A percentile compares a stretch with the other conserved stretches of the same genome.
These are phyloP conservation scores for Microdochium trichocladiopsis DNA, from an alignment of 2,329 filamentous ascomycete genomes.

Conservation along the genomic window DNA sequence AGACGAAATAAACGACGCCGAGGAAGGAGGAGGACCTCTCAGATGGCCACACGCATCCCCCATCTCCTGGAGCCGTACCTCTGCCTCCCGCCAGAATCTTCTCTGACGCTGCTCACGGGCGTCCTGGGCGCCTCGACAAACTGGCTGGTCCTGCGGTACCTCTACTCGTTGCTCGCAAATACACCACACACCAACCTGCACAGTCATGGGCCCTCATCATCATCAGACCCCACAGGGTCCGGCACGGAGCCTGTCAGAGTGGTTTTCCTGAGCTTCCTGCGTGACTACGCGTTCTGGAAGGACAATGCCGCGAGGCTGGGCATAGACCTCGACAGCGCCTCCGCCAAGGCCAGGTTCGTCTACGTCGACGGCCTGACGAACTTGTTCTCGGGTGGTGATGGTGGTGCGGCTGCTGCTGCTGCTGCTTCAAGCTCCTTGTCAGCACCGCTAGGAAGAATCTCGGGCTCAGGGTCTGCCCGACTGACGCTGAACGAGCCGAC, in stretches of 20 bases:
- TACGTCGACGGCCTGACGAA: slow-evolving; percentile 70
- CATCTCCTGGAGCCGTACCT: slow-evolving; percentile 60
- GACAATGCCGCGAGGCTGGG: slow-evolving; percentile 63
- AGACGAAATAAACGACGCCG: neutral
- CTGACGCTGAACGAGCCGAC: slow-evolving; percentile 20
- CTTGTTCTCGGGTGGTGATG: slow-evolving; percentile 32
- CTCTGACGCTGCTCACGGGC: slow-evolving; percentile 60
- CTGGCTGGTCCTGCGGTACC: slow-evolving; percentile 55
- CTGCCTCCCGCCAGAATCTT: slow-evolving; percentile 45
- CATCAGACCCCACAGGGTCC: slow-evolving; percentile 7
- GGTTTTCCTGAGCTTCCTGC: slow-evolving; percentile 76
- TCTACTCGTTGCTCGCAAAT: slow-evolving; percentile 36
- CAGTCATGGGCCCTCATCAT: too few relatives aligned
- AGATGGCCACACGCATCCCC: slow-evolving; percentile 48
- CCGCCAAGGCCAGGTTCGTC: slow-evolving; percentile 51
- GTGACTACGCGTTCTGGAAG: slow-evolving; percentile 73
- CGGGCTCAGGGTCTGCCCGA: neutral
- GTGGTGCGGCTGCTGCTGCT: neutral
- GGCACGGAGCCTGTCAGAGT: slow-evolving; percentile 39
- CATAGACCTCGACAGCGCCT: slow-evolving; percentile 59
- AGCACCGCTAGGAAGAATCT: too few relatives aligned
- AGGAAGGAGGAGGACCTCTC: slow-evolving; percentile 2
- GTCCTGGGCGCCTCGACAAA: slow-evolving; percentile 59
- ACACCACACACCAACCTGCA: slow-evolving; percentile 5
- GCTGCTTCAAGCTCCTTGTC: too few relatives aligned